Evolutionary conservation across 2,329 filamentous ascomycete species (phyloP).

Genomic region (Aspergillus piperis): DNA sequence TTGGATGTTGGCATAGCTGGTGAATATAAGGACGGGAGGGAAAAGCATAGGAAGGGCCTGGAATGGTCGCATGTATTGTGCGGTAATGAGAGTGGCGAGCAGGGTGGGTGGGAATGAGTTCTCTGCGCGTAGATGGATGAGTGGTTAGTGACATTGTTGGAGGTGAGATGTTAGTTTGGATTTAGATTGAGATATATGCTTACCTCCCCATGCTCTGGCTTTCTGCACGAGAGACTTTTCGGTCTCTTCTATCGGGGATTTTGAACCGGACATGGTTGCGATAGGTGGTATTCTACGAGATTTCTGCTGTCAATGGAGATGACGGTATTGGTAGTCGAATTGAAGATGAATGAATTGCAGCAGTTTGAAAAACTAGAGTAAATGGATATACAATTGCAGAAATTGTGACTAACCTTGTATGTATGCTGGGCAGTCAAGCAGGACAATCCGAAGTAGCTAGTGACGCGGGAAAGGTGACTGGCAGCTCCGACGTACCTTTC

Average conservation of each 20-base stretch:
- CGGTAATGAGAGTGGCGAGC: slow-evolving; percentile 66
- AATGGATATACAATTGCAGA: background rate
- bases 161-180: background rate
- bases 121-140: slow-evolving; percentile 45
- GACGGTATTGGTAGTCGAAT: too few relatives aligned
- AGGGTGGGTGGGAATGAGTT: slow-evolving; percentile 65
- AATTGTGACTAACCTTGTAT: background rate
- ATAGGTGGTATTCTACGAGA: background rate
- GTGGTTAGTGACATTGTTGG: background rate
- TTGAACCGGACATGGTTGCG: slow-evolving; percentile 29
- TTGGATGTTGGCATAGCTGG: slow-evolving; percentile 65
- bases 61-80: slow-evolving; percentile 67
- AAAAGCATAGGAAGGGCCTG: slow-evolving; percentile 68
- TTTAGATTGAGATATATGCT: slow-evolving; percentile 2
- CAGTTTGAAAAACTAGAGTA: background rate
- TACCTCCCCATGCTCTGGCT: slow-evolving; percentile 48
- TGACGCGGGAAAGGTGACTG: background rate
- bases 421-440: too few relatives aligned
- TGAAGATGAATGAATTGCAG: too few relatives aligned
- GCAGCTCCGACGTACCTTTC: background rate
- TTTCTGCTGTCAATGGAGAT: too few relatives aligned
- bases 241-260: slow-evolving; percentile 34
- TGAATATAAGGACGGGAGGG: slow-evolving; percentile 65
- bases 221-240: slow-evolving; percentile 43
- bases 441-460: too few relatives aligned